These are phyloP conservation scores for Urochloa ruziziensis DNA, from an alignment of 176 grass and related monocot species.

Conservation along the genomic window DNA sequence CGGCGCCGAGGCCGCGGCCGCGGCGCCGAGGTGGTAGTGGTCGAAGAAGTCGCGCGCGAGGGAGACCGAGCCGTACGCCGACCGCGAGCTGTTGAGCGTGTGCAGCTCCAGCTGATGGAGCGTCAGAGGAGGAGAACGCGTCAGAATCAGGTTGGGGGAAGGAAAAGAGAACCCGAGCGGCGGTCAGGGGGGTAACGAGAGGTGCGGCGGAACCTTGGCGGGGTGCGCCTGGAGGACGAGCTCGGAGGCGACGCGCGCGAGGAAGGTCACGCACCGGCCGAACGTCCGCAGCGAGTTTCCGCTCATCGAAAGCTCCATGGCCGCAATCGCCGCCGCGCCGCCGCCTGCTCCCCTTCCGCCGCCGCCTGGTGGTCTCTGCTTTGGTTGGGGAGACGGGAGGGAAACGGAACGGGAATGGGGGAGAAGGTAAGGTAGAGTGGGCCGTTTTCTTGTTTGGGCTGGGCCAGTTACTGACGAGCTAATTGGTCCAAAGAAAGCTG, in stretches of 20 bases:
- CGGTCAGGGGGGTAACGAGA: background rate
- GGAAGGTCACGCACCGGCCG: slow-evolving; percentile 73
- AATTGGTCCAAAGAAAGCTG: background rate
- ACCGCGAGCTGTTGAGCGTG: slow-evolving; percentile 79
- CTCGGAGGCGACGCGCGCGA: slow-evolving; percentile 77
- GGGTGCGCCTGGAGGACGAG: slow-evolving; percentile 71
- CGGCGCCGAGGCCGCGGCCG: background rate
- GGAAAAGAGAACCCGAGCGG: background rate
- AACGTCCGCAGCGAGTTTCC: slow-evolving; percentile 70
- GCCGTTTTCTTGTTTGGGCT: background rate
- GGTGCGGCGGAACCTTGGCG: slow-evolving; percentile 53
- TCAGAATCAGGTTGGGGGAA: background rate
- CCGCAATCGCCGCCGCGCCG: background rate
- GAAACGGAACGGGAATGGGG: background rate
- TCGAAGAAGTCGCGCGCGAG: slow-evolving; percentile 76
- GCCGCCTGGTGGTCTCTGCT: background rate
- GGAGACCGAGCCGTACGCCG: slow-evolving; percentile 76
- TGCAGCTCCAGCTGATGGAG: slow-evolving; percentile 77
- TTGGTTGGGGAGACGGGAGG: background rate
- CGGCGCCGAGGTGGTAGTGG: slow-evolving; percentile 35
- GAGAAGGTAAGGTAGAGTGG: background rate
- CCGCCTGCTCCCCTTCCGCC: background rate
- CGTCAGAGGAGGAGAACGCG: background rate
- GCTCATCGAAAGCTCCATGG: slow-evolving; percentile 85
- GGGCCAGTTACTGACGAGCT: background rate